phyloP scores from a whole-genome alignment of 2,329 filamentous ascomycete genomes.

The Cordyceps militaris region DNA sequence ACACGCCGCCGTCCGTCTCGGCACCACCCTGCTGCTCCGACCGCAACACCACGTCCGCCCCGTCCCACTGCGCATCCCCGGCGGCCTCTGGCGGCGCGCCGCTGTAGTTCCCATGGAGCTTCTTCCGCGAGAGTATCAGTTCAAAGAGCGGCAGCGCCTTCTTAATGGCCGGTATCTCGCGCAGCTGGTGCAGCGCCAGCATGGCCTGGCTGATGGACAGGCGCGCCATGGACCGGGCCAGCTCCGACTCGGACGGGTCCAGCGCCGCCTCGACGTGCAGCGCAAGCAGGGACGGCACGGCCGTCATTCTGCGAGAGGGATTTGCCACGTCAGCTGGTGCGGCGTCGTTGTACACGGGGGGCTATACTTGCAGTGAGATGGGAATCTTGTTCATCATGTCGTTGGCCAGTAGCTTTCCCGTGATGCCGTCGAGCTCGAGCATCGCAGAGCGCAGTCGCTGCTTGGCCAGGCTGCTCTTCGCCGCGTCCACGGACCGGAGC shows the following conservation, averaged over 20 bases:
- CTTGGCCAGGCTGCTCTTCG: not conserved
- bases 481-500: not conserved
- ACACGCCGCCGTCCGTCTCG: not conserved
- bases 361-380: not conserved
- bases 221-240: constrained; percentile 8
- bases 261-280: constrained; percentile 5
- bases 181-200: constrained; percentile 2
- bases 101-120: not conserved
- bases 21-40: not conserved
- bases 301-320: not conserved
- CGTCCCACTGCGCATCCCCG: not conserved
- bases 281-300: not conserved
- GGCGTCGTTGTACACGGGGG: no score
- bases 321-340: no score
- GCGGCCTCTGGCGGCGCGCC: not conserved
- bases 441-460: not conserved
- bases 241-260: not conserved
- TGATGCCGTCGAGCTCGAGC: constrained; percentile 7
- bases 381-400: not conserved
- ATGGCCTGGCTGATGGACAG: constrained; percentile 10
- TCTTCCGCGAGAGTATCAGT: not conserved
- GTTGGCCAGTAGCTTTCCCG: not conserved
- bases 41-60: no score
- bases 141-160: constrained; percentile 6
- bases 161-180: constrained; percentile 4